phyloP scores from a whole-genome alignment of 2,329 filamentous ascomycete species.

The Pseudogymnoascus sp. region DNA sequence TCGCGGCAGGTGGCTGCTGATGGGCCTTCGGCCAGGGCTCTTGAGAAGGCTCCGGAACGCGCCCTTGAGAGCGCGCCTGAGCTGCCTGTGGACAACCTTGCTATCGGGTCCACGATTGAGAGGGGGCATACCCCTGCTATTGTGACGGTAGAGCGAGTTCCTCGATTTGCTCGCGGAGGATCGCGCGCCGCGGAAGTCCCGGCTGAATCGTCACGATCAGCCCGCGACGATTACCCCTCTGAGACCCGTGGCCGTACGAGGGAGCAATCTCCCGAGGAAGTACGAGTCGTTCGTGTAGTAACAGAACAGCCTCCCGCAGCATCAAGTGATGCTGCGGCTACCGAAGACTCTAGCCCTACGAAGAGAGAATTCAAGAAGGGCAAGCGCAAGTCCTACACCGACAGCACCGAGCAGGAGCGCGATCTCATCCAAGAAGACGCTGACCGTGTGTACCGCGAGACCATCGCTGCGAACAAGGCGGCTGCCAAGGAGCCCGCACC shows the following conservation, averaged over 20 bases:
- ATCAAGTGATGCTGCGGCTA: neutral
- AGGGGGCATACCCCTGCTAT: slow-evolving; percentile 37
- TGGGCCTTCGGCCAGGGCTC: slow-evolving; percentile 14
- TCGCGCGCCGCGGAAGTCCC: neutral
- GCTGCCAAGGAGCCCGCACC: slow-evolving; percentile 32
- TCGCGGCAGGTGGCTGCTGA: slow-evolving; percentile 1
- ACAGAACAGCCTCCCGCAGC: neutral
- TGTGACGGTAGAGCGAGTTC: slow-evolving; percentile 45
- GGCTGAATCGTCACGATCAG: neutral
- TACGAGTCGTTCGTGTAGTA: neutral
- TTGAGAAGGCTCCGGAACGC: slow-evolving; percentile 13
- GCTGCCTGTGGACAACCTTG: neutral
- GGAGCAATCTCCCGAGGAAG: neutral
- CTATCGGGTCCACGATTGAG: neutral
- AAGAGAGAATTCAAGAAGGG: slow-evolving; percentile 2
- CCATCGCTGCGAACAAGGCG: slow-evolving; percentile 43
- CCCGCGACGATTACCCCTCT: neutral
- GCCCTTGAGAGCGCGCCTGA: slow-evolving; percentile 10
- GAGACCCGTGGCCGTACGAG: slow-evolving; percentile 1
- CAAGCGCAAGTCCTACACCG: slow-evolving; percentile 15
- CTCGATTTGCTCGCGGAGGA: slow-evolving; percentile 28
- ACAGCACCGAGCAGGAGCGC: slow-evolving; percentile 16
- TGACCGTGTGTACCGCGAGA: slow-evolving; percentile 48
- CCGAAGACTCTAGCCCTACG: neutral
- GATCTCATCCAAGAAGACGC: slow-evolving; percentile 49